Base-by-base conservation (phyloP, 345 rosid species). In the Anacardium occidentale region DNA sequence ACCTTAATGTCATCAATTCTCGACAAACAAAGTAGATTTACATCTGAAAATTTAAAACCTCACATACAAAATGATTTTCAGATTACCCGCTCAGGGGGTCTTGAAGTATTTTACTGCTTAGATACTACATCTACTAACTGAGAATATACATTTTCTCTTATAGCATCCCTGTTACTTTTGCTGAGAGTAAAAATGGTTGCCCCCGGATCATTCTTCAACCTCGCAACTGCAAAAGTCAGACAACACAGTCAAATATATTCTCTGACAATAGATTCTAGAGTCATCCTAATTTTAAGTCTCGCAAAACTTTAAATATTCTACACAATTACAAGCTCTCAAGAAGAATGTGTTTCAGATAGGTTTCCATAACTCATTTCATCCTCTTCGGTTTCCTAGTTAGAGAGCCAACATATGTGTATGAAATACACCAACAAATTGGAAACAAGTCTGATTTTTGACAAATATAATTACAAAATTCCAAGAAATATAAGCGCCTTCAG, bases 201-300 rank as follows among this genome's bases (percentile, higher is more conserved):
- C 54, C 86, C 88, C 0, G 86, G 89, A 66, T 87, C 87, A 50
- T 83, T 82, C 84, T 76, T 91, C 75, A 91, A 32, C 78, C 88
- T 86, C 3, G 84, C 84, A 64, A 87, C 97, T 91, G 85, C 82
- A 73, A 14, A 74, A 69, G 25, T 54, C 47, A 44, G 1, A 74
- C 25, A 48, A 18, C 45, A 24, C 22, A 29, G 32, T 56, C 54
- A 68, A 15, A 53, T 17, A 56, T 45, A 64, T 50, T 50, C 53
- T 20, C 40, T 22, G 11, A 5, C 5, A 17, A 24, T 18, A 34
- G 10, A 18, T 18, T 67, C 34, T 34, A 55, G 6, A 47, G 10
- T 25, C 42, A 18, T 20, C 61, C 20, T 11, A 67, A 5, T 32
- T 12, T 32, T 18, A 25, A 11, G 21, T 7, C 25, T 26, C 12